Conservation (phyloP, 805 yeast species). For the Cyberlindnera americana region DNA sequence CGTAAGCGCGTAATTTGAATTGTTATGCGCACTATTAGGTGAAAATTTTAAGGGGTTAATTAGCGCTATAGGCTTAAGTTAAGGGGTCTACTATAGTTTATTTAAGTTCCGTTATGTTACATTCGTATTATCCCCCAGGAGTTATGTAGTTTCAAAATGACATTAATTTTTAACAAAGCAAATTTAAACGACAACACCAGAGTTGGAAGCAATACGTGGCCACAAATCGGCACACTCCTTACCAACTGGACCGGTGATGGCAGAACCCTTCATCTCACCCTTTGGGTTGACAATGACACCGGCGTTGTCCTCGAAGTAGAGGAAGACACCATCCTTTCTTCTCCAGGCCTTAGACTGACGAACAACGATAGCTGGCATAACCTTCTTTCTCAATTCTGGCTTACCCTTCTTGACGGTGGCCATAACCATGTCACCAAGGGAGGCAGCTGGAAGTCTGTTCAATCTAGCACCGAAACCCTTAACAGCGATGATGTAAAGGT, state of each 20-base stretch:
- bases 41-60: conserved; percentile 6
- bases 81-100: neutral
- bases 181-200: conserved; percentile 97
- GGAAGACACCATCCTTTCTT: conserved; percentile 99
- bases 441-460: conserved; percentile 99
- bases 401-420: conserved; percentile 99
- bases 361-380: conserved; percentile 99
- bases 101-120: conserved; percentile 21
- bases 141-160: conserved; percentile 25
- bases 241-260: conserved; percentile 99
- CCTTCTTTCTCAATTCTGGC: conserved; percentile 99
- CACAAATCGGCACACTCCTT: conserved; percentile 99
- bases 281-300: conserved; percentile 99
- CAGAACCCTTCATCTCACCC: conserved; percentile 99
- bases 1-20: no score
- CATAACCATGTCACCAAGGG: conserved; percentile 99
- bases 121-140: conserved; percentile 22
- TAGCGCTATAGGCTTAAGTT: no score
- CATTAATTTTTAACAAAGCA: conserved; percentile 26
- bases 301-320: conserved; percentile 99
- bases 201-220: conserved; percentile 99
- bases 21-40: conserved; percentile 7
- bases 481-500: conserved; percentile 97
- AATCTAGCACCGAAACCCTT: conserved; percentile 99
- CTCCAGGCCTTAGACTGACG: conserved; percentile 99